Base-by-base conservation (phyloP, 306 rosid genomes). In the Medicago ruthenica region DNA sequence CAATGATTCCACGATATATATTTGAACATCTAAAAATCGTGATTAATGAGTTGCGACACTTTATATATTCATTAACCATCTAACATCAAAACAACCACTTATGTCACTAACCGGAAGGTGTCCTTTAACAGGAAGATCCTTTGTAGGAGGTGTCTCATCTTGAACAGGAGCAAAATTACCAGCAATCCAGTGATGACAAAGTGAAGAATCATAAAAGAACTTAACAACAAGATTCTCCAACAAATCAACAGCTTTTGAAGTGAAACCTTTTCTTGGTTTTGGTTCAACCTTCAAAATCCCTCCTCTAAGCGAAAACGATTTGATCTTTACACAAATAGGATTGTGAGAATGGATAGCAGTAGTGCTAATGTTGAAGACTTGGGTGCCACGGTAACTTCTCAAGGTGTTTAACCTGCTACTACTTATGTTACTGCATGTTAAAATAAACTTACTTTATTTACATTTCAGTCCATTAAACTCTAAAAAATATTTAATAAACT, bases 101-200 rank as follows among this genome's bases (percentile, higher is more conserved):
- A 62, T 18, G 18, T 64, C 15, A 85, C 88, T 65, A 74, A 95
- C 98, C 65, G 98, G 98, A n/a, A 95, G 93, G 77, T 64, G 22
- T 3, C 98, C 98, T 73, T 72, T 76, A 18, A 95, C 87, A 16
- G 75, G 80, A 36, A 95, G 97, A 47, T 92, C 71, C 71, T 37
- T 84, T 8, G 84, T 73, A 9, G 96, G 97, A 77, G 97, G 93
- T 14, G 96, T 95, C 71, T 95, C 98, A 11, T 83, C 81, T 10
- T 11, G 37, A 4, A 89, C 87, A 15, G 98, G 97, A 75, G 93
- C 88, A 20, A 88, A 92, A 83, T 95, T 95, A 20, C 93, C 93
- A 31, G 86, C 5, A 70, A 95, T 92, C 84, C 90, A 89, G 64
- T 84, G 96, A 41, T 76, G 96, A 22, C 93, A 90, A 50, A 65